phyloP scores from a whole-genome alignment of 2,329 filamentous ascomycete species.

The Rugonectria rugulosa region DNA sequence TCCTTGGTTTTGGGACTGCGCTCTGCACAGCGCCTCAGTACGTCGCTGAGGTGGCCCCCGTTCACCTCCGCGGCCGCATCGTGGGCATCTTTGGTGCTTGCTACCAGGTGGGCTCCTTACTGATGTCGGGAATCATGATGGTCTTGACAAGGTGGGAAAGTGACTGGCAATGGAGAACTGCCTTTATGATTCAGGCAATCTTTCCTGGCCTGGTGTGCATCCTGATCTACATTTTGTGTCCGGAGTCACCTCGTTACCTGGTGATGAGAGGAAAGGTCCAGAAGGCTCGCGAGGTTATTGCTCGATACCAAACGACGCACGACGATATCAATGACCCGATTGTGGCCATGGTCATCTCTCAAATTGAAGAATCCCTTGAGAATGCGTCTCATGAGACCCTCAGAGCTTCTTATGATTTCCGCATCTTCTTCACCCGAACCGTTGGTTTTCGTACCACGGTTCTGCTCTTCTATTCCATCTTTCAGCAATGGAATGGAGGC shows the following conservation, averaged over 20 bases:
- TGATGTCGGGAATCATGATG: slow-evolving; percentile 36
- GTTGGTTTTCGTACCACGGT: slow-evolving; percentile 25
- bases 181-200: slow-evolving; percentile 31
- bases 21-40: slow-evolving; percentile 36
- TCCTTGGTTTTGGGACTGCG: slow-evolving; percentile 33
- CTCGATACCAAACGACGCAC: slow-evolving; percentile 27
- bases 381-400: slow-evolving; percentile 14
- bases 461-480: slow-evolving; percentile 28
- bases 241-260: slow-evolving; percentile 35
- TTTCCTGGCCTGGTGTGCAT: slow-evolving; percentile 30
- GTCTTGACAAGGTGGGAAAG: slow-evolving; percentile 32
- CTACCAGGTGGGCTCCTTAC: slow-evolving; percentile 33
- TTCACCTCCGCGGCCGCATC: slow-evolving; percentile 30
- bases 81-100: slow-evolving; percentile 35
- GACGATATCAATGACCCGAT: slow-evolving; percentile 32
- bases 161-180: slow-evolving; percentile 33
- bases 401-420: slow-evolving; percentile 29
- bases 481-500: slow-evolving; percentile 32
- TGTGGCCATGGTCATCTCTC: slow-evolving; percentile 26
- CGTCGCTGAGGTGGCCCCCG: slow-evolving; percentile 32
- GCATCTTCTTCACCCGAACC: slow-evolving; percentile 31
- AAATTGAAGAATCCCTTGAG: slow-evolving; percentile 35
- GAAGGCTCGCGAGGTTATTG: slow-evolving; percentile 31
- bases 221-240: slow-evolving; percentile 32
- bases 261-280: slow-evolving; percentile 33